phyloP scores from a whole-genome alignment of 2,329 filamentous ascomycete species.

The Beauveria caledonica region DNA sequence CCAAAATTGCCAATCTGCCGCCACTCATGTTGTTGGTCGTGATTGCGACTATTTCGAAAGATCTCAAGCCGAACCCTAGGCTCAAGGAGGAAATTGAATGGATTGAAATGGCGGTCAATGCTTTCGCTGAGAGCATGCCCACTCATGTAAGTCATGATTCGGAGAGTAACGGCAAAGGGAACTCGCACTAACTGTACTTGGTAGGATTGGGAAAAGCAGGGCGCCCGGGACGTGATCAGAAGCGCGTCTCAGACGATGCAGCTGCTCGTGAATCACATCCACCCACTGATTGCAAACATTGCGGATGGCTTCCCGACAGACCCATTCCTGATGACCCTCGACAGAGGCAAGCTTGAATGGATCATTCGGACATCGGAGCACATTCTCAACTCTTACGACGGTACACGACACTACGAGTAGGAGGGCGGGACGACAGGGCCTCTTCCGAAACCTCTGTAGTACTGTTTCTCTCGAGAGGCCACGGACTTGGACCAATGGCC shows the following conservation, averaged over 20 bases:
- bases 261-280: constrained; percentile 27
- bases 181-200: background rate
- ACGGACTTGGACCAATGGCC: background rate
- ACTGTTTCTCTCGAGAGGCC: background rate
- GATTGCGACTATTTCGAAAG: constrained; percentile 54
- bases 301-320: constrained; percentile 30
- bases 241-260: constrained; percentile 32
- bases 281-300: constrained; percentile 26
- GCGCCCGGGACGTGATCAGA: constrained; percentile 28
- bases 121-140: constrained; percentile 40
- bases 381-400: constrained; percentile 26
- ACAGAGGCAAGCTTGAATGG: constrained; percentile 32
- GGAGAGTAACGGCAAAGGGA: background rate
- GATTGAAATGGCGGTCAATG: constrained; percentile 51
- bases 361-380: constrained; percentile 29
- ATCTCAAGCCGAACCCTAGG: constrained; percentile 43
- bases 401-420: constrained; percentile 22
- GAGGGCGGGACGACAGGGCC: no score
- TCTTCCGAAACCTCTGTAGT: no score
- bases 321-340: constrained; percentile 30
- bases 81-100: constrained; percentile 50
- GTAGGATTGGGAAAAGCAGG: constrained; percentile 31
- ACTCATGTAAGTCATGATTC: constrained; percentile 39
- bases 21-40: constrained; percentile 56
- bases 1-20: constrained; percentile 45